Conservation (phyloP, 441 rosid genomes). For the Kokia cookei region DNA sequence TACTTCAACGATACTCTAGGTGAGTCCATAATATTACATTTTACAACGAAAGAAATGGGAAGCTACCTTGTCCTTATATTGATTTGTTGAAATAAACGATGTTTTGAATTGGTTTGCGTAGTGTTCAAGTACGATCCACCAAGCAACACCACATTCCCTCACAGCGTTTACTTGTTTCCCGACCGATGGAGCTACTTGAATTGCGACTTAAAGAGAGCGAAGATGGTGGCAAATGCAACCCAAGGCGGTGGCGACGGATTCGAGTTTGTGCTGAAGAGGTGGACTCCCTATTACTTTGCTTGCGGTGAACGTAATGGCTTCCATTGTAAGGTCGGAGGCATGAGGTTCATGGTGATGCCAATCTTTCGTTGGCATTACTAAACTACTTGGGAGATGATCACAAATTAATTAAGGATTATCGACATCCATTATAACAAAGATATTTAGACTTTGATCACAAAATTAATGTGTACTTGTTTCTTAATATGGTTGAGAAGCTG, state of each 20-base stretch:
- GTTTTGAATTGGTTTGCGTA: not conserved
- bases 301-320: constrained; percentile 48
- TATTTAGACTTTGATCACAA: not conserved
- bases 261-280: constrained; percentile 31
- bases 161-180: constrained; percentile 49
- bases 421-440: not conserved
- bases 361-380: constrained; percentile 28
- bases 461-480: not conserved
- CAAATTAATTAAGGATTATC: not conserved
- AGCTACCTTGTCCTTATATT: not conserved
- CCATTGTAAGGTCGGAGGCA: constrained; percentile 52
- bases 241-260: constrained; percentile 53
- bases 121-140: constrained; percentile 53
- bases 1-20: constrained; percentile 59
- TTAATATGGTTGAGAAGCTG: not conserved
- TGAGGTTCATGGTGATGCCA: constrained; percentile 58
- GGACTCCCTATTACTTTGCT: constrained; percentile 51
- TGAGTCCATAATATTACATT: not conserved
- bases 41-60: not conserved
- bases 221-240: constrained; percentile 34
- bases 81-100: not conserved
- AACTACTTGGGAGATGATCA: not conserved
- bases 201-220: constrained; percentile 36
- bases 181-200: constrained; percentile 32
- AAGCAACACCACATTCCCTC: constrained; percentile 31